These are phyloP conservation scores for Candida mesenterica DNA, from an alignment of 1,139 yeast species.

Conservation along the genomic window DNA sequence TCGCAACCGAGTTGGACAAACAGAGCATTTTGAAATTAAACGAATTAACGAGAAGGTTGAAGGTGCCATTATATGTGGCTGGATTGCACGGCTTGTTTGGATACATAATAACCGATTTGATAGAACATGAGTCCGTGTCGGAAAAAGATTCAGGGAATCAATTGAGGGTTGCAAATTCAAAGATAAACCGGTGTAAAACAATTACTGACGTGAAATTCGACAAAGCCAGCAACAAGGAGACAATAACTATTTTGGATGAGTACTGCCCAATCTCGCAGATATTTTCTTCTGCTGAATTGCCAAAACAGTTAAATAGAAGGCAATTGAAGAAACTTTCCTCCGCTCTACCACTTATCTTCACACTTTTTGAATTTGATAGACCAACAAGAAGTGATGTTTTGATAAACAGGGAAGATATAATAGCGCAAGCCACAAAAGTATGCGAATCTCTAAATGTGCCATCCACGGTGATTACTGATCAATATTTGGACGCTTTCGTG, in stretches of 20 bases:
- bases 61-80: conserved; percentile 66
- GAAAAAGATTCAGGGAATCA: conserved; percentile 50
- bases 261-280: conserved; percentile 39
- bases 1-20: conserved; percentile 66
- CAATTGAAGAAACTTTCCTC: conserved; percentile 60
- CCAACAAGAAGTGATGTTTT: conserved; percentile 27
- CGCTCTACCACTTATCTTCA: conserved; percentile 59
- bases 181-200: conserved; percentile 50
- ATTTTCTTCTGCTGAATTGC: conserved; percentile 38
- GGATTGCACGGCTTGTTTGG: conserved; percentile 83
- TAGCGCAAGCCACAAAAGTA: conserved; percentile 20
- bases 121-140: conserved; percentile 52
- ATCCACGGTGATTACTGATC: conserved; percentile 32
- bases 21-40: conserved; percentile 47
- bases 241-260: conserved; percentile 53
- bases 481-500: conserved; percentile 39
- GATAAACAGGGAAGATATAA: conserved; percentile 34
- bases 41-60: conserved; percentile 49
- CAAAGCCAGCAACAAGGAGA: conserved; percentile 42
- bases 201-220: conserved; percentile 45
- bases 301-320: conserved; percentile 48
- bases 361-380: conserved; percentile 45
- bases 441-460: conserved; percentile 38
- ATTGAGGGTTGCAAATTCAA: conserved; percentile 43
- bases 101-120: conserved; percentile 74